Base-by-base conservation (phyloP, 345 rosid genomes). In the Eucalyptus pauciflora region DNA sequence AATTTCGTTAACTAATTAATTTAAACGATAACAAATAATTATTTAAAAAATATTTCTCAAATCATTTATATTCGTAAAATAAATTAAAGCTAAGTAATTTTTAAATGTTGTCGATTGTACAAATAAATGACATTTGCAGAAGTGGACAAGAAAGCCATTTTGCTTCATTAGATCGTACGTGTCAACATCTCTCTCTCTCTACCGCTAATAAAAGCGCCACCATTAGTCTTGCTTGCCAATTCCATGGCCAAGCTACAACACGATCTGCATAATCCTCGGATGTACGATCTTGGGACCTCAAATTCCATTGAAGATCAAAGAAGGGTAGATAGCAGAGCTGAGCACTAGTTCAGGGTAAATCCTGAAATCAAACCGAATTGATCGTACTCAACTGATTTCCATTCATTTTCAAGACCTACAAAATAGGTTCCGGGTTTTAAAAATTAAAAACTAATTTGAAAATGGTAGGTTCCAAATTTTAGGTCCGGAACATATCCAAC, bases 371-470 rank as follows among this genome's bases (percentile, higher is more conserved):
- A 5, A 56, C 8, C 5, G 5, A 13, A 56, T 12, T 20, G 12
- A 56, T 56, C 5, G 3, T 56, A 56, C 27, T 56, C 27, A 10
- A 2, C 1, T 8, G 12, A 5, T 56, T 56, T 20, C 1, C 2
- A 24, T 56, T 56, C 60, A 1, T 22, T 9, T 22, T 1, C 1
- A 56, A 0, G 29, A 8, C 60, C 27, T 56, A 22, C 0, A 4
- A 20, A 20, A 56, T 56, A 56, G 12, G 13, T 56, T 56, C 0
- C 0, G 4, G 5, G 62, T 56, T 56, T 24, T 56, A 56, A 24
- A 56, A 56, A 56, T 3, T 56, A 0, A 24, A 56, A 24, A 0
- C 13, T 0, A 22, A 52, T 18, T 52, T 2, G 0, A 52, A 52
- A 0, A 52, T 52, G 29, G 5, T 56, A 0, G 29, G 12, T 56